Conservation (phyloP, 306 rosid genomes). For the Prinsepia uniflora region DNA sequence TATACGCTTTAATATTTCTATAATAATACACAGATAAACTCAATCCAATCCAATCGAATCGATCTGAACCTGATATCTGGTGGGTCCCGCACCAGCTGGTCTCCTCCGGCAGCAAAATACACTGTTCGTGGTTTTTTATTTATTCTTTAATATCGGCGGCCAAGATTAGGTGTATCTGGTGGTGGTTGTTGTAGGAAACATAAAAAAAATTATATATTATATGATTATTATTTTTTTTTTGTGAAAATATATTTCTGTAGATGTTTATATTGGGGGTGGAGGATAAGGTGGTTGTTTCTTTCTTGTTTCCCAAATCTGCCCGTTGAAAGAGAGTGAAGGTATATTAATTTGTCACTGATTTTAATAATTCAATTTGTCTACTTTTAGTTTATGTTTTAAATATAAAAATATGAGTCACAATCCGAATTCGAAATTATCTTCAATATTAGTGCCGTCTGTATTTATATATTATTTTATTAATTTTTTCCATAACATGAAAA, state of each 20-base stretch:
- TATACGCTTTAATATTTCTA: neutral
- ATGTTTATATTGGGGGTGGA: neutral
- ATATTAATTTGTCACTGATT: no score
- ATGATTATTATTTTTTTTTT: neutral
- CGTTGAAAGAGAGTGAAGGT: neutral
- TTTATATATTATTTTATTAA: no score
- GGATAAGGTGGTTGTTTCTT: neutral
- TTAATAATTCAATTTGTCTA: no score
- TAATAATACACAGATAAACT: neutral
- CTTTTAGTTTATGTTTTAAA: no score
- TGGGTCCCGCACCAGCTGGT: slow-evolving; percentile 3
- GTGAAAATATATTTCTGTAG: neutral
- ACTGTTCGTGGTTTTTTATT: neutral
- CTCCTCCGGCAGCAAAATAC: slow-evolving; percentile 14
- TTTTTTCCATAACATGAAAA: no score
- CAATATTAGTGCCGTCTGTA: no score
- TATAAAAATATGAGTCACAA: no score
- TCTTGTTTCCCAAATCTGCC: neutral
- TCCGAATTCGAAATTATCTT: no score
- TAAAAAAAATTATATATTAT: neutral
- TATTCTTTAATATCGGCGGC: slow-evolving; percentile 8
- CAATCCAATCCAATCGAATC: slow-evolving; percentile 12
- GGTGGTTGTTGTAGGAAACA: slow-evolving; percentile 23
- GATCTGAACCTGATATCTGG: slow-evolving; percentile 3
- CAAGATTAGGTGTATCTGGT: slow-evolving; percentile 4